Conservation (phyloP, 495 filamentous ascomycete species). For the Aspergillus campestris region DNA sequence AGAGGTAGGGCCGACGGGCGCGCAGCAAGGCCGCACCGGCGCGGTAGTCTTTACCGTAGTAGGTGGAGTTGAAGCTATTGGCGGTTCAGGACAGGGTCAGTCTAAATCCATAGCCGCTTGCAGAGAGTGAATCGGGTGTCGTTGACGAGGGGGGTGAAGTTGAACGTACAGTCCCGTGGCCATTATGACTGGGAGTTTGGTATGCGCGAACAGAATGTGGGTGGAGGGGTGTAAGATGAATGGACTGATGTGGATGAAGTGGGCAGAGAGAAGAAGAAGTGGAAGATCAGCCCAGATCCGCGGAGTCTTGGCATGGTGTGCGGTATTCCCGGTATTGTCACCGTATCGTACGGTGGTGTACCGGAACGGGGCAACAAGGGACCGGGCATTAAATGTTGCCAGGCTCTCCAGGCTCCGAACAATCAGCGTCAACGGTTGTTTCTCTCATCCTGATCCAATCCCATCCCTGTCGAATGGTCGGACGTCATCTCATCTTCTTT, state of each 20-base stretch:
- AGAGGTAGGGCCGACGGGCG: slow-evolving; percentile 80
- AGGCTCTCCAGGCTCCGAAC: no score
- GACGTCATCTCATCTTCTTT: no score
- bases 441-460: no score
- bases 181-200: slow-evolving; percentile 16
- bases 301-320: neutral
- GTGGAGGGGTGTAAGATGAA: neutral
- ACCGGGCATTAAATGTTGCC: no score
- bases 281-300: neutral
- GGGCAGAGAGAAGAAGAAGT: neutral
- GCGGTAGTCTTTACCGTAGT: slow-evolving; percentile 79
- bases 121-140: neutral
- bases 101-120: neutral
- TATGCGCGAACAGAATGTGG: neutral
- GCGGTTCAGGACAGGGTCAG: slow-evolving; percentile 7
- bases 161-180: slow-evolving; percentile 36
- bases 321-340: no score
- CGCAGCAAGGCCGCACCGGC: slow-evolving; percentile 79
- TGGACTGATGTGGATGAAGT: neutral
- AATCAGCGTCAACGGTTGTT: no score
- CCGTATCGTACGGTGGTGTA: no score
- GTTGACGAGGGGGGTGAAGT: neutral
- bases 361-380: no score
- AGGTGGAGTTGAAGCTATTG: slow-evolving; percentile 65
- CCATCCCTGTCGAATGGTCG: no score